phyloP scores from a whole-genome alignment of 495 filamentous ascomycete species.

The Penicillium salamii region DNA sequence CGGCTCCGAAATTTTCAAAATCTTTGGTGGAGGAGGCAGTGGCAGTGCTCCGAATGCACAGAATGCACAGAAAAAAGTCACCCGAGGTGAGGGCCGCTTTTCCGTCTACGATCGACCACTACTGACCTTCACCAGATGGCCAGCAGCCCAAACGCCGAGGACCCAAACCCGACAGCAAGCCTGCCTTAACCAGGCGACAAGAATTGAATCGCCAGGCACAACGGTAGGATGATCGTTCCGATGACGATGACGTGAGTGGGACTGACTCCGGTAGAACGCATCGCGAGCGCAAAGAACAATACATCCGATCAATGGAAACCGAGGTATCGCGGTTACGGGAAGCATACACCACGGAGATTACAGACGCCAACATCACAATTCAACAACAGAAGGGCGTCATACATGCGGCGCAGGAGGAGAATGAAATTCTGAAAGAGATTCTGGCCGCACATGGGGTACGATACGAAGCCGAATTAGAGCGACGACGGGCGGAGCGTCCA shows the following conservation, averaged over 20 bases:
- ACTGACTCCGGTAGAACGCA: slow-evolving; percentile 62
- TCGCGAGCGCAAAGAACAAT: slow-evolving; percentile 93
- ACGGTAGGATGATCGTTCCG: slow-evolving; percentile 52
- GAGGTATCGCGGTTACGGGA: slow-evolving; percentile 72
- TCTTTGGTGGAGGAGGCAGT: slow-evolving; percentile 24
- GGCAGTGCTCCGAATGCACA: neutral
- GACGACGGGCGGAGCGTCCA: slow-evolving; percentile 35
- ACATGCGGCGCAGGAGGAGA: slow-evolving; percentile 53
- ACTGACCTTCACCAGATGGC: slow-evolving; percentile 57
- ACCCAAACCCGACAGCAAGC: slow-evolving; percentile 95
- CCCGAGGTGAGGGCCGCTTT: slow-evolving; percentile 29
- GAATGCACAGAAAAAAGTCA: slow-evolving; percentile 26
- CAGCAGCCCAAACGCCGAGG: slow-evolving; percentile 84
- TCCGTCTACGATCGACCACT: neutral
- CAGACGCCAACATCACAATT: slow-evolving; percentile 33
- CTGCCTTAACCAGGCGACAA: slow-evolving; percentile 87
- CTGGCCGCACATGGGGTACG: slow-evolving; percentile 70
- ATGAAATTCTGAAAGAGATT: slow-evolving; percentile 70
- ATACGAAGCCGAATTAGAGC: slow-evolving; percentile 42
- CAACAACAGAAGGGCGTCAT: slow-evolving; percentile 45
- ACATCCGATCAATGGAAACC: slow-evolving; percentile 89
- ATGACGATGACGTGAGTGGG: neutral
- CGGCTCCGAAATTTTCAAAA: slow-evolving; percentile 36
- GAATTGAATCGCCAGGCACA: slow-evolving; percentile 96
- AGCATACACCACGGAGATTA: slow-evolving; percentile 42